These are phyloP conservation scores for Wallemia mellicola DNA, from an alignment of 1,284 basidiomycete species.

Conservation along the genomic window DNA sequence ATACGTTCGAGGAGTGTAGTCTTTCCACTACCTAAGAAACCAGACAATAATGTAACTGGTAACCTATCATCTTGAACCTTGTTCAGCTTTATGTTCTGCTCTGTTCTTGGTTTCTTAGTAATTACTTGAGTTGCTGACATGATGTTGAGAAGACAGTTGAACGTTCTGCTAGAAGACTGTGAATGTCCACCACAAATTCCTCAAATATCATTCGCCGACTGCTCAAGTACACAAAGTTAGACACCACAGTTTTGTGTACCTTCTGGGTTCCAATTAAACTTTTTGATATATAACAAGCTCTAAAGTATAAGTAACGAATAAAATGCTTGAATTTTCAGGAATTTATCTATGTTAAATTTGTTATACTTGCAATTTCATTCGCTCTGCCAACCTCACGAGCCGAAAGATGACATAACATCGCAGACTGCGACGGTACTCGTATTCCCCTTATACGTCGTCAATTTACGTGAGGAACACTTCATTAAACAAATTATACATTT, in stretches of 20 bases:
- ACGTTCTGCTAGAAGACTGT: background rate
- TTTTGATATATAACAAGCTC: background rate
- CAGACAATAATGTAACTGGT: constrained; percentile 19
- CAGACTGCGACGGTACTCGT: background rate
- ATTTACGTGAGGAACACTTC: background rate
- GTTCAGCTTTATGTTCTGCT: background rate
- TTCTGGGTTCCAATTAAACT: background rate
- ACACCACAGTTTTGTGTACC: background rate
- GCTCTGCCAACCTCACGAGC: background rate
- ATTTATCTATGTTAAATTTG: background rate
- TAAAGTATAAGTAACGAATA: background rate
- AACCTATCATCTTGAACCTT: constrained; percentile 8
- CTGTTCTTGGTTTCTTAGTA: background rate
- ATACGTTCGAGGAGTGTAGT: constrained; percentile 20
- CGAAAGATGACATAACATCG: background rate
- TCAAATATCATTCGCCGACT: background rate
- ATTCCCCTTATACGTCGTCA: background rate
- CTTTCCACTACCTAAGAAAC: constrained; percentile 21
- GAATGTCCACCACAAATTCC: background rate
- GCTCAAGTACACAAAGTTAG: background rate
- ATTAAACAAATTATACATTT: background rate
- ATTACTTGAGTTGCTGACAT: background rate
- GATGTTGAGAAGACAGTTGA: background rate
- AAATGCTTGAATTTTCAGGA: background rate
- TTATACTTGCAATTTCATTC: background rate